Base-by-base conservation (phyloP, 2,329 filamentous ascomycete species). In the Ramularia collo-cygni region DNA sequence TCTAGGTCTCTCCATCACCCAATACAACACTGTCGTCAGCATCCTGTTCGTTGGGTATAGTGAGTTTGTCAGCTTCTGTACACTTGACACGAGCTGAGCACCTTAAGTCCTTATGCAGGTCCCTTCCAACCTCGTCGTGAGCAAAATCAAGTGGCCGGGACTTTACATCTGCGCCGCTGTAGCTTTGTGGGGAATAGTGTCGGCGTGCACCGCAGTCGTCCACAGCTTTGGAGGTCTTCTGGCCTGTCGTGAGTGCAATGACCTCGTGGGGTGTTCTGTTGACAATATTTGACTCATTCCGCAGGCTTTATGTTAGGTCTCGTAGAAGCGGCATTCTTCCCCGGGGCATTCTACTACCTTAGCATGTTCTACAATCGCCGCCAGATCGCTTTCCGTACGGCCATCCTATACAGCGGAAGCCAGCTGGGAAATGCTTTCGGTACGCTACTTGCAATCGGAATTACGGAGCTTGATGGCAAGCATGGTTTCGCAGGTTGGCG, bases 71-170 rank as follows among this genome's bases (percentile, higher is more conserved):
- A 24, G 6, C 21, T 6, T 24, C 21, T 10, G 10, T 10, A 10
- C 21, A 6, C 6, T 24, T 24, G 21, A 24, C 6, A 24, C 6
- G 21, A 24, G 21, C 21, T 24, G 10, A 24, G 6, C 21, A 24
- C 6, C 6, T 24, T 24, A 24, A 24, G 21, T 70, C 29, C 53
- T 66, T 8, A 64, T 64, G 32, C 67, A 68, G 35, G 59, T 57
- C 28, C 48, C 52, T 4, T 61, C 63, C 33, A 69, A 68, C 47
- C 65, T 71, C 63, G 52, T 71, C 35, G 58, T 71, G 42, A 67
- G 64, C 5, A 62, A 64, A 16, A 62, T 68, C n/a, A 44, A 37
- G 12, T 60, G 53, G 29, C 66, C 66, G 1, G 63, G 61, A n/a
- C 51, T 65, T 1, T 70, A 69, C 50, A 65, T 69, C 54, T 60